A percentile compares a stretch with the other conserved stretches of the same genome.
phyloP scores from a whole-genome alignment of 352 stramenopile species.

The Phytophthora constricta region DNA sequence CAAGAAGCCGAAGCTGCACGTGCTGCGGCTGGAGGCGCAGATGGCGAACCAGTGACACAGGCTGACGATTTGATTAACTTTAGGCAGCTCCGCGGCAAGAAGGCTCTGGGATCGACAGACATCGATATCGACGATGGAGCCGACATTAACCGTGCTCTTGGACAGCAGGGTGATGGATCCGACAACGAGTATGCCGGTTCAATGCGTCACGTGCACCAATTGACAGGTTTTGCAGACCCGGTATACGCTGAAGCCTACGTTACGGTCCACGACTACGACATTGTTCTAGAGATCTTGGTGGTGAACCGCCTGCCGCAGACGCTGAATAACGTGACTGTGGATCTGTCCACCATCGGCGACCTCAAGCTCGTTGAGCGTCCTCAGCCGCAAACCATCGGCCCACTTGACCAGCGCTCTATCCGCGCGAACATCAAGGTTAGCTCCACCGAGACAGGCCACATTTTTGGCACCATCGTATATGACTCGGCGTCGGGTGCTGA shows the following conservation, averaged over 20 bases:
- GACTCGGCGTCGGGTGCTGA: conserved; percentile 95
- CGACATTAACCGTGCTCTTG: conserved; percentile 95
- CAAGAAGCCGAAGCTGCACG: conserved; percentile 64
- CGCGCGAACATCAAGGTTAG: conserved; percentile 99
- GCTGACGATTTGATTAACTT: conserved; percentile 98
- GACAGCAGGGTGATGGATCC: conserved; percentile 74
- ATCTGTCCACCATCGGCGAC: conserved; percentile 99
- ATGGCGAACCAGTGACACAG: conserved; percentile 70
- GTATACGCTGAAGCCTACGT: conserved; percentile 99
- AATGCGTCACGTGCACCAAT: conserved; percentile 97
- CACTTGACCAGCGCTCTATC: conserved; percentile 97
- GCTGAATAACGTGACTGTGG: conserved; percentile 98
- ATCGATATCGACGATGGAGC: conserved; percentile 98
- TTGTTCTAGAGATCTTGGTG: conserved; percentile 98
- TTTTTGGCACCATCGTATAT: conserved; percentile 99
- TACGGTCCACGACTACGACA: conserved; percentile 99
- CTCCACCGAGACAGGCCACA: conserved; percentile 99
- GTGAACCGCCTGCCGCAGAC: conserved; percentile 99
- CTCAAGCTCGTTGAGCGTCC: conserved; percentile 99
- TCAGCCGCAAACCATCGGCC: conserved; percentile 97
- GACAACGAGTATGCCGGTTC: conserved; percentile 90
- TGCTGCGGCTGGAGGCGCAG: conserved; percentile 39
- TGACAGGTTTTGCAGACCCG: conserved; percentile 99
- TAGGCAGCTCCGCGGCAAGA: conserved; percentile 94
- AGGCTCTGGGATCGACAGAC: conserved; percentile 92